Conservation (phyloP, 139 green algal genomes). For the Mesostigma viride region DNA sequence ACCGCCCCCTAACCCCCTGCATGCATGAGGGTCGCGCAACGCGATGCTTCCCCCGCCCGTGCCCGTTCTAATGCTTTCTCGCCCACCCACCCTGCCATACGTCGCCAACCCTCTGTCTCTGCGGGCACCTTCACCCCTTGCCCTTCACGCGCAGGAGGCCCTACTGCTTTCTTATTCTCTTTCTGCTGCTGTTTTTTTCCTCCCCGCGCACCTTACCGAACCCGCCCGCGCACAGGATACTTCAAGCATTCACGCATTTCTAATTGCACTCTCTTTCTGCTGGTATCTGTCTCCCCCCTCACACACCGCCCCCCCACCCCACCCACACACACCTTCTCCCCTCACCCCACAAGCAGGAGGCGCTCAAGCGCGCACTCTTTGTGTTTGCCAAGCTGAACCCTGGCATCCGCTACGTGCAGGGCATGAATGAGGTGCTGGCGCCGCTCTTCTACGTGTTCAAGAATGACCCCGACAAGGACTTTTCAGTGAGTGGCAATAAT, state of each 20-base stretch:
- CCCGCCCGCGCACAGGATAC: too few species aligned
- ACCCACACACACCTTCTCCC: background rate
- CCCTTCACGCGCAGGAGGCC: too few species aligned
- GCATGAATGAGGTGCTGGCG: conserved; percentile 95
- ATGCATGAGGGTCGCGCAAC: too few species aligned
- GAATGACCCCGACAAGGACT: conserved; percentile 18
- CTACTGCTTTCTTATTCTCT: too few species aligned
- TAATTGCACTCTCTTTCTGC: background rate
- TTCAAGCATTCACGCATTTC: background rate
- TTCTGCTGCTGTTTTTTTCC: too few species aligned
- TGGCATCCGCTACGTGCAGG: conserved; percentile 86
- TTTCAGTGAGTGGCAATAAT: background rate
- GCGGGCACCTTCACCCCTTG: too few species aligned
- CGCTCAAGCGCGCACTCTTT: conserved; percentile 79
- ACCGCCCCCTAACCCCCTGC: too few species aligned
- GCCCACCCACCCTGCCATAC: too few species aligned
- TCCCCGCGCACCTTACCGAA: too few species aligned
- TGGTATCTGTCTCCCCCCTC: too few species aligned
- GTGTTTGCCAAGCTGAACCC: conserved; percentile 96
- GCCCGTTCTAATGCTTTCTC: too few species aligned
- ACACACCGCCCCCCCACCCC: background rate
- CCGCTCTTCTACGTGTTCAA: conserved; percentile 78
- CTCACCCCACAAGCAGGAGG: conserved; percentile 28
- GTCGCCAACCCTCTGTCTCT: too few species aligned
- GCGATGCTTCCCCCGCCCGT: background rate